Conservation (phyloP, 2,329 filamentous ascomycete species). For the Falciphora oryzae region DNA sequence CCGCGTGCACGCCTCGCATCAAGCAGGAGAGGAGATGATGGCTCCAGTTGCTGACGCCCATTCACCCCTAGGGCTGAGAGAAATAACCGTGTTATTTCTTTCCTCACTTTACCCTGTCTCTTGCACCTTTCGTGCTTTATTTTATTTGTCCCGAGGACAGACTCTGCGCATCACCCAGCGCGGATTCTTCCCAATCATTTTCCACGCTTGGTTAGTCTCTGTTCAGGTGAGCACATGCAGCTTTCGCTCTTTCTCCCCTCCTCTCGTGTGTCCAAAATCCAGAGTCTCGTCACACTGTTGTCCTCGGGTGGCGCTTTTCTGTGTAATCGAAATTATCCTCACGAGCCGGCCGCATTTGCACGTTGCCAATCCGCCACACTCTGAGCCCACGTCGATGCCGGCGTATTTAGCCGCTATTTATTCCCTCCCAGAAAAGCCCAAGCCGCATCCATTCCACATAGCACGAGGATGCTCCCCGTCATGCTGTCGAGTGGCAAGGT, state of each 20-base stretch:
- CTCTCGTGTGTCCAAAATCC: not conserved
- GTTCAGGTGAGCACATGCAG: conserved; percentile 6
- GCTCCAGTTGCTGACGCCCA: not conserved
- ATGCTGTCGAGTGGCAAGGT: not conserved
- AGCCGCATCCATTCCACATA: not conserved
- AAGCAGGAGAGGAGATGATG: not conserved
- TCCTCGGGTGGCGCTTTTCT: conserved; percentile 5
- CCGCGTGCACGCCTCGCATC: not conserved
- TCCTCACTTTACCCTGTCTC: not conserved
- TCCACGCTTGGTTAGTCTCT: not conserved
- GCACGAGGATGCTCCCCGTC: not conserved
- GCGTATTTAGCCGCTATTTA: conserved; percentile 8
- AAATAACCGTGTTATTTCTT: no score
- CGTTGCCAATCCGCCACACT: not conserved
- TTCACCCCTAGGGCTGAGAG: not conserved
- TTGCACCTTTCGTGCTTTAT: not conserved
- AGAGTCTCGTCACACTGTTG: not conserved
- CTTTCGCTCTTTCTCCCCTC: not conserved
- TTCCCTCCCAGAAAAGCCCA: conserved; percentile 3
- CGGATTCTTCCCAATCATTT: conserved; percentile 9
- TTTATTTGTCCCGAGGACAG: not conserved
- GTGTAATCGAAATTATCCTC: not conserved
- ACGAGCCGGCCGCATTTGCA: not conserved
- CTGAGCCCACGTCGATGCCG: conserved; percentile 1
- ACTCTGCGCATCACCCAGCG: not conserved